Evolutionary conservation across 2,329 filamentous ascomycete species (phyloP), one percentile per base, ranked within the genome.

Genomic region (Clonostachys chloroleuca): DNA sequence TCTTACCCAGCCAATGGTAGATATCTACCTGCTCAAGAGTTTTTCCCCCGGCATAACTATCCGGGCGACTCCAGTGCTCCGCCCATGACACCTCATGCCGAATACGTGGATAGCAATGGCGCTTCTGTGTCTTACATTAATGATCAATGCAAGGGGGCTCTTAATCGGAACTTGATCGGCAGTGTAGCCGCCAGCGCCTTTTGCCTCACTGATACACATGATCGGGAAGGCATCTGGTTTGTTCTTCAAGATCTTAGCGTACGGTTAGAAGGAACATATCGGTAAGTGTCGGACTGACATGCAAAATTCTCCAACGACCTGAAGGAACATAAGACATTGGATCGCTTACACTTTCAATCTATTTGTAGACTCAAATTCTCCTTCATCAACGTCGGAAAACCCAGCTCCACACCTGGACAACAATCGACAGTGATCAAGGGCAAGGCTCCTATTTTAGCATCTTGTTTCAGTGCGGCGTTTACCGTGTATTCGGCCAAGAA

Each of bases 401-500:
- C 53, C 50, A 65, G 51, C 61, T 64, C 53, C 63, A 64, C 58
- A 66, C 62, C 42, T 36, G 60, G 47, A 16, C 44, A 47, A 9
- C 43, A 36, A 12, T 40, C 66, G 6, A 61, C 58, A 5, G 73
- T 95, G 50, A 94, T 91, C 64, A 85, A 80, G 36, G 86, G 84
- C 47, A 84, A 83, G 52, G 88, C 89, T 0, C 89, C 89, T 0
- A 86, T 96, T 12, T 78, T 97, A 16, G 91, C 92, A 1, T 87
- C 85, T 9, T 86, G 84, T 57, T 97, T 92, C 68, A 95, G 89
- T 43, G 87, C 95, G 5, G 78, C 84, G 4, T 97, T 99, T 73
- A 89, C 90, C 46, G 94, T 99, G 33, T 97, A 87, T 68, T 95
- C 89, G 3, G 94, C 94, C 43, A 99, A 99, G 77, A 96, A 96